Evolutionary conservation across 164 flowering plant species (phyloP).

Genomic region (Vitis labrusca): DNA sequence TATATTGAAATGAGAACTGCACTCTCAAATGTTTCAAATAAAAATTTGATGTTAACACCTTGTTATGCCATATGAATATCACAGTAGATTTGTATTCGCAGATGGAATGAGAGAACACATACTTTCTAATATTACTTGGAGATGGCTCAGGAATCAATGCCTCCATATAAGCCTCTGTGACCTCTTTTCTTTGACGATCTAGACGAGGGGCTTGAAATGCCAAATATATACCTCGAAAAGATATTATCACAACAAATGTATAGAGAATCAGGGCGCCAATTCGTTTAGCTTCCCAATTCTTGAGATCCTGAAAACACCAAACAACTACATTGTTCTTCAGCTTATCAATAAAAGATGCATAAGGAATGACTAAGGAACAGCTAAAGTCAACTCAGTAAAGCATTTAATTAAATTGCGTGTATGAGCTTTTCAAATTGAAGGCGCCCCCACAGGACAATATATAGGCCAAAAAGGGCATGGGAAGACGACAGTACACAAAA

Average conservation of each 20-base stretch:
- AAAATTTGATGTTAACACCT: background rate
- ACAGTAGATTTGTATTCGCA: background rate
- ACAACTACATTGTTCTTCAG: conserved; percentile 1
- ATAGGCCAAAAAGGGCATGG: too few species aligned
- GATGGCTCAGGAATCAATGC: conserved; percentile 95
- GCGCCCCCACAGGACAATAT: too few species aligned
- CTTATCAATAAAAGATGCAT: background rate
- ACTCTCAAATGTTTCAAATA: background rate
- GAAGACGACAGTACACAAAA: too few species aligned
- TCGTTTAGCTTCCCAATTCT: conserved; percentile 78
- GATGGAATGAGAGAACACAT: conserved; percentile 20
- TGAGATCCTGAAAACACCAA: conserved; percentile 60
- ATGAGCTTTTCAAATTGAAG: too few species aligned
- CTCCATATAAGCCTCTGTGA: conserved; percentile 94
- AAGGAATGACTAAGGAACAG: background rate
- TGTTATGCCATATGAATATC: background rate
- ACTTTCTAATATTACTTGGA: conserved; percentile 75
- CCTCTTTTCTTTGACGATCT: conserved; percentile 47
- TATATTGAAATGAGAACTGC: background rate
- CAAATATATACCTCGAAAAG: conserved; percentile 60
- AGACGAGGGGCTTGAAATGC: conserved; percentile 53
- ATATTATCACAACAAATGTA: conserved; percentile 43
- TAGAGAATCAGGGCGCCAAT: conserved; percentile 63
- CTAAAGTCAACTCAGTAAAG: background rate
- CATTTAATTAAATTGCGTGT: too few species aligned